phyloP scores from a whole-genome alignment of 768 basidiomycete genomes.

The Boletus bicolor region DNA sequence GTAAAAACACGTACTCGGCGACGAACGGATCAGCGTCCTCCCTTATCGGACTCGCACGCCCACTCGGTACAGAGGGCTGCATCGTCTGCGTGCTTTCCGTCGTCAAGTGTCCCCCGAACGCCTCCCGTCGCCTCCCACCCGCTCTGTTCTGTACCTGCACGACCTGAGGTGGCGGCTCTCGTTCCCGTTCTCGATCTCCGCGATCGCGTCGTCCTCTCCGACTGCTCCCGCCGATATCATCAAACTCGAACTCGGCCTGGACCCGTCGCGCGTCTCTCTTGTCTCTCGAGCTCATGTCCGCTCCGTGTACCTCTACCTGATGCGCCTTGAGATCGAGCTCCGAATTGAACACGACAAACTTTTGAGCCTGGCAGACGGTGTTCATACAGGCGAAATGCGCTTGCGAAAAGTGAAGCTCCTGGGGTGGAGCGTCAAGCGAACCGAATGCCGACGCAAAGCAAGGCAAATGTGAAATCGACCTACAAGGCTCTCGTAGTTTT shows the following conservation, averaged over 20 bases:
- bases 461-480: conserved; percentile 20
- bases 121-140: conserved; percentile 50
- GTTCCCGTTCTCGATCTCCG: conserved; percentile 51
- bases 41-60: conserved; percentile 31
- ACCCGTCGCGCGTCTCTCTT: conserved; percentile 67
- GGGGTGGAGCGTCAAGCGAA: background rate
- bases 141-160: conserved; percentile 30
- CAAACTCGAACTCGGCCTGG: conserved; percentile 64
- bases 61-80: conserved; percentile 20
- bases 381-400: conserved; percentile 80
- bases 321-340: conserved; percentile 89
- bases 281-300: conserved; percentile 67
- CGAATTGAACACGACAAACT: conserved; percentile 93
- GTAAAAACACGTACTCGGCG: conserved; percentile 45
- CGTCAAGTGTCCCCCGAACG: conserved; percentile 61
- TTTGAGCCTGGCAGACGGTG: conserved; percentile 70
- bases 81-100: conserved; percentile 25
- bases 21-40: conserved; percentile 52
- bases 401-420: conserved; percentile 75
- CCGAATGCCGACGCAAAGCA: background rate
- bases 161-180: conserved; percentile 30
- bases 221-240: conserved; percentile 47
- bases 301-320: conserved; percentile 79
- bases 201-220: conserved; percentile 46
- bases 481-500: conserved; percentile 74